Base-by-base conservation (phyloP, 2,329 filamentous ascomycete genomes). In the Aureobasidium sp. region DNA sequence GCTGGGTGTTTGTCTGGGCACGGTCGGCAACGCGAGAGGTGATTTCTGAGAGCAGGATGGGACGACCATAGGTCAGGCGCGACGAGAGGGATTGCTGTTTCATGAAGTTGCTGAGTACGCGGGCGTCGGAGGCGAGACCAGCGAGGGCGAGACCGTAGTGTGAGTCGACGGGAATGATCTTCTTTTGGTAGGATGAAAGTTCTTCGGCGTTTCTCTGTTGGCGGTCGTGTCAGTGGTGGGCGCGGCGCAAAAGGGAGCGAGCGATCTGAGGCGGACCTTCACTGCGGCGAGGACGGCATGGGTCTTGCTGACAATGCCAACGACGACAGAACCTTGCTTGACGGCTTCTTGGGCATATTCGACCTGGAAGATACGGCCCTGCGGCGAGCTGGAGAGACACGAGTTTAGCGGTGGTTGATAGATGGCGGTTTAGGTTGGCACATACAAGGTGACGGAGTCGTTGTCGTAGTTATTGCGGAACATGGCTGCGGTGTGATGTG, bases 401-500 rank as follows among this genome's bases (percentile, higher is more conserved):
- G n/a, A 29, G 39, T 29, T 53, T 48, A 52, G 32, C 16, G 47
- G 41, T 30, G 27, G 36, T 48, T 48, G 59, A 59, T 34, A 27
- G 39, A 53, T 29, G 45, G 30, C 45, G 13, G 37, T 10, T 32
- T 9, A 52, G 49, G 37, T 37, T n/a, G 44, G 15, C 44, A 78
- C 87, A 79, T 83, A 96, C 91, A 97, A 99, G 79, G 94, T 99
- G 79, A 97, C 92, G 66, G 93, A 96, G 79, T 99, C 94, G 86
- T 99, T 99, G 82, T 99, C 94, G 84, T 99, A 99, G 80, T 97
- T 97, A 84, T 99, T 99, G 79, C 94, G 86, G 81, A 99, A 99
- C 94, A 99, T 97, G 73, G 73, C 86, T 83, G 67, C 66, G 64
- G 66, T 62, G 62, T 32, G 29, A 42, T 36, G 62, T 53, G 64